Percentiles rank a stretch among this genome's conserved stretches.
These are phyloP conservation scores for Pholiota microspora DNA, from an alignment of 768 basidiomycete genomes.

Conservation along the genomic window DNA sequence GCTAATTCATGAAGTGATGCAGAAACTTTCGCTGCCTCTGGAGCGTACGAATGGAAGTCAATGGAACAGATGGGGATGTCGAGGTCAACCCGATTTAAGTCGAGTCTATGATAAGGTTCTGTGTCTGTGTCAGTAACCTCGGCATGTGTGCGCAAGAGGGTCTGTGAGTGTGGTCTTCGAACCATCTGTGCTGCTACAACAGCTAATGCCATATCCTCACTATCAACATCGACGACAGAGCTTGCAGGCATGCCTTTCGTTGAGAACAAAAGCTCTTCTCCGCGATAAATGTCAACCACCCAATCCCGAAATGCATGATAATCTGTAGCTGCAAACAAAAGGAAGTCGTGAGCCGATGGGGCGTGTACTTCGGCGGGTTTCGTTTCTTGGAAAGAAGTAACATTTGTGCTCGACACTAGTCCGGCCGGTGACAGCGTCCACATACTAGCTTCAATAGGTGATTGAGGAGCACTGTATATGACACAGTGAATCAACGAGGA, in stretches of 20 bases:
- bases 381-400: not conserved
- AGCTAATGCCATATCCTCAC: constrained; percentile 16
- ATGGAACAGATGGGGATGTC: constrained; percentile 21
- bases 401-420: constrained; percentile 2
- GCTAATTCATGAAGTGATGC: constrained; percentile 23
- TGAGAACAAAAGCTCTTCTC: constrained; percentile 15
- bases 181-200: constrained; percentile 25
- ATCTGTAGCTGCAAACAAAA: constrained; percentile 21
- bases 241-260: constrained; percentile 14
- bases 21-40: constrained; percentile 18
- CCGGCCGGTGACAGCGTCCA: constrained; percentile 17
- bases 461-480: constrained; percentile 1
- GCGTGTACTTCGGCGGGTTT: not conserved
- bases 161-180: constrained; percentile 23
- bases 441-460: constrained; percentile 3
- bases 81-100: constrained; percentile 17
- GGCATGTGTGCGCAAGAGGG: constrained; percentile 15
- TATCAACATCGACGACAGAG: constrained; percentile 18
- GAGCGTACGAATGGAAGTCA: constrained; percentile 28
- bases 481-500: constrained; percentile 5
- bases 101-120: constrained; percentile 9
- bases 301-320: constrained; percentile 23
- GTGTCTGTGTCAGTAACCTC: not conserved
- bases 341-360: constrained; percentile 22
- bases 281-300: constrained; percentile 17